Evolutionary conservation across 192 early-diverging fungal species (phyloP).

Genomic region (Geranomyces michiganensis): DNA sequence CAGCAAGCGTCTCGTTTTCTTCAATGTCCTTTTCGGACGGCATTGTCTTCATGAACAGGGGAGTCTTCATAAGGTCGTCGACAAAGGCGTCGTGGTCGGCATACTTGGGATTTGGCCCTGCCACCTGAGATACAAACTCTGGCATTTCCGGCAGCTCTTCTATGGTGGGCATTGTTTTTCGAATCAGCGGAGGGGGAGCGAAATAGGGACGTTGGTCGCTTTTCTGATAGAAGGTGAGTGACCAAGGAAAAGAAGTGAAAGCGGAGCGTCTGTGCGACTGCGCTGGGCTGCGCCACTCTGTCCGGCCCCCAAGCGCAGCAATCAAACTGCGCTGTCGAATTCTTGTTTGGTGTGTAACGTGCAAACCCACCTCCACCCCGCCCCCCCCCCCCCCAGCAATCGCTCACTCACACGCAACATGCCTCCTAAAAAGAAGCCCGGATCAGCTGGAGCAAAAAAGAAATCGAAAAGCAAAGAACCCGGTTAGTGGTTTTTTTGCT

Average conservation of each 20-base stretch:
- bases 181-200: no score
- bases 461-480: conserved; percentile 23
- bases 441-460: conserved; percentile 30
- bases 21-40: conserved; percentile 68
- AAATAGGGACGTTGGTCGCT: no score
- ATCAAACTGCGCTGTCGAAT: no score
- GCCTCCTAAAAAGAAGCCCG: conserved; percentile 74
- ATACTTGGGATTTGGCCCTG: conserved; percentile 25
- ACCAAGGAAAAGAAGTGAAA: no score
- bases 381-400: no score
- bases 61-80: conserved; percentile 59
- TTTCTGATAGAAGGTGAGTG: no score
- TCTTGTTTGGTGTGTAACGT: no score
- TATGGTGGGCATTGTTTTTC: conserved; percentile 15
- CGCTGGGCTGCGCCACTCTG: no score
- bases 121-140: not conserved
- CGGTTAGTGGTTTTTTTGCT: not conserved
- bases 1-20: conserved; percentile 76
- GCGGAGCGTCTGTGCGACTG: no score
- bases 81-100: conserved; percentile 29
- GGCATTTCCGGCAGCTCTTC: not conserved
- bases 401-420: no score
- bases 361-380: no score
- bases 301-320: no score
- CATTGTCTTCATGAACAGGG: conserved; percentile 90